A percentile compares a stretch with the other conserved stretches of the same genome.
These are phyloP conservation scores for Xylaria sp. DNA, from an alignment of 2,329 filamentous ascomycete genomes.

Conservation along the genomic window DNA sequence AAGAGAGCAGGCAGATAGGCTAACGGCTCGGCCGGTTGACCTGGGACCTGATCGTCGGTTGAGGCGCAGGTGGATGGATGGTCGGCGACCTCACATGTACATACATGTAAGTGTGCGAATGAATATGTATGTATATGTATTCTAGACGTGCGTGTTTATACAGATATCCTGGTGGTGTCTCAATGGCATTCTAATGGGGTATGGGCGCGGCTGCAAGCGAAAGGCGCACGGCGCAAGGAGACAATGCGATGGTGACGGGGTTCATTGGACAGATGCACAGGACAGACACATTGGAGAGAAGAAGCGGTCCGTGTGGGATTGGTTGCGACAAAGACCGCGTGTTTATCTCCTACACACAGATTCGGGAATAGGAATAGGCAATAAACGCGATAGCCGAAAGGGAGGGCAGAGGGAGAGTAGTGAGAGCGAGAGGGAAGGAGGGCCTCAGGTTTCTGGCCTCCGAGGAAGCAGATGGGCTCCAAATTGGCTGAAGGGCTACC, in stretches of 20 bases:
- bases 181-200: conserved; percentile 4
- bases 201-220: conserved; percentile 8
- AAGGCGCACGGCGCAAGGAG: conserved; percentile 13
- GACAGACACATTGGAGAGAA: neutral
- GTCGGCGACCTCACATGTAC: conserved; percentile 23
- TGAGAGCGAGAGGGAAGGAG: too few species aligned
- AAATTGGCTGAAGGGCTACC: conserved; percentile 7
- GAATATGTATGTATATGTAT: conserved; percentile 16
- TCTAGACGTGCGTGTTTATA: conserved; percentile 12
- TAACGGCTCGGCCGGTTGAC: conserved; percentile 28
- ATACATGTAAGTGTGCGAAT: conserved; percentile 18
- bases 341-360: conserved; percentile 12
- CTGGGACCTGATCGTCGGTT: conserved; percentile 17
- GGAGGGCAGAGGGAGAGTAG: neutral
- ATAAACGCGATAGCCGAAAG: conserved; percentile 6
- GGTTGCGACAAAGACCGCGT: conserved; percentile 10
- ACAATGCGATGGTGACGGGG: conserved; percentile 13
- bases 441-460: too few species aligned
- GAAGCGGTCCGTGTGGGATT: conserved; percentile 13
- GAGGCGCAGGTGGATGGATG: conserved; percentile 19
- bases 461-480: neutral
- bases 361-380: conserved; percentile 10
- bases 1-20: conserved; percentile 15
- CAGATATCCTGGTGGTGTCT: conserved; percentile 9
- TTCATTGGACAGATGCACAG: conserved; percentile 11